Evolutionary conservation across 108 stramenopile genomes (phyloP).

Genomic region (Schizochytrium sp.): DNA sequence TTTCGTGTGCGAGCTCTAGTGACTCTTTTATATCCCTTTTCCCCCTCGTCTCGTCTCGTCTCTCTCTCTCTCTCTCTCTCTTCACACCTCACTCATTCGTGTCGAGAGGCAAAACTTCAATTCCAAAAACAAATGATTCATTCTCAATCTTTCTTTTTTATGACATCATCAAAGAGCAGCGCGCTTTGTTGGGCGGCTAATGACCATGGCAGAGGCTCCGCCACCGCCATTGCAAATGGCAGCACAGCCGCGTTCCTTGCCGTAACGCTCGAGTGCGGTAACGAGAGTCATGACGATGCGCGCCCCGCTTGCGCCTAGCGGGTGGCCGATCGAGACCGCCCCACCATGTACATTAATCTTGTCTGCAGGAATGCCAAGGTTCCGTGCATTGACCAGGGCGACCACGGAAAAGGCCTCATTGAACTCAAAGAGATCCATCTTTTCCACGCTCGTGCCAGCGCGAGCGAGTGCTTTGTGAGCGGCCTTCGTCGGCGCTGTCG

Average conservation of each 20-base stretch:
- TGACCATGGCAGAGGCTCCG: constrained; percentile 85
- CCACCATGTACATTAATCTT: constrained; percentile 88
- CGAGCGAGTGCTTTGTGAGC: constrained; percentile 72
- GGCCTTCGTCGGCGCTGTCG: constrained; percentile 78
- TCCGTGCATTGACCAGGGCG: constrained; percentile 72
- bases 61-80: too few relatives aligned
- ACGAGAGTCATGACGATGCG: constrained; percentile 81
- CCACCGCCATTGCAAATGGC: constrained; percentile 97
- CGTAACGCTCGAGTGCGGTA: constrained; percentile 68
- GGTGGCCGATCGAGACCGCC: constrained; percentile 88
- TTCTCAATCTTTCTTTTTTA: too few relatives aligned
- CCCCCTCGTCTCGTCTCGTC: too few relatives aligned
- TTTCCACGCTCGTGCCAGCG: constrained; percentile 60
- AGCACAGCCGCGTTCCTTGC: constrained; percentile 76
- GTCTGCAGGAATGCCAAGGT: constrained; percentile 62
- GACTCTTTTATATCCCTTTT: too few relatives aligned
- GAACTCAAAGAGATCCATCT: constrained; percentile 89
- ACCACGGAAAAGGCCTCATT: constrained; percentile 97
- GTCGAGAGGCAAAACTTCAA: too few relatives aligned
- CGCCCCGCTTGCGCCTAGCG: constrained; percentile 87
- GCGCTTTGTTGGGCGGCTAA: constrained; percentile 29
- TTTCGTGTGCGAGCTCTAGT: too few relatives aligned
- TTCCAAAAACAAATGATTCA: too few relatives aligned
- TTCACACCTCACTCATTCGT: too few relatives aligned
- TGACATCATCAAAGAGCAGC: too few relatives aligned